Percentiles rank a stretch among this genome's conserved stretches.
phyloP scores from a whole-genome alignment of 345 rosid species.

The Noccaea caerulescens region DNA sequence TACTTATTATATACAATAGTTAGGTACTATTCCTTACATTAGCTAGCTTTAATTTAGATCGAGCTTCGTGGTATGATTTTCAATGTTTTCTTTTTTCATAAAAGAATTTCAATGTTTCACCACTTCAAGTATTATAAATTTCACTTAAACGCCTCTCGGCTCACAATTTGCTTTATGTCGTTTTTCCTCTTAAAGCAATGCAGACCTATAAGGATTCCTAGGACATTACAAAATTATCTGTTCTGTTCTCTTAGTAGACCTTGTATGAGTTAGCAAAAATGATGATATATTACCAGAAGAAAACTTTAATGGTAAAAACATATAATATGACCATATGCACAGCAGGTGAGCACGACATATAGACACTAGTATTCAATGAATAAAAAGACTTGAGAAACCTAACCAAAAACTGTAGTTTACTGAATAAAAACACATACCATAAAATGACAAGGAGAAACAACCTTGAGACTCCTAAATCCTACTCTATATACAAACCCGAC shows the following conservation, averaged over 20 bases:
- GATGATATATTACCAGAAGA: neutral
- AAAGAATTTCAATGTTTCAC: neutral
- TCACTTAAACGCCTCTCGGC: slow-evolving; percentile 26
- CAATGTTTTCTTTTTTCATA: neutral
- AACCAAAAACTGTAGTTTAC: neutral
- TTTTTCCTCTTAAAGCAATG: slow-evolving; percentile 12
- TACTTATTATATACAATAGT: slow-evolving; percentile 32
- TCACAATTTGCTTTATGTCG: slow-evolving; percentile 11
- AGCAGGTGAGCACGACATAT: too few species aligned
- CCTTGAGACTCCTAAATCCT: slow-evolving; percentile 17
- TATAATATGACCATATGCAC: neutral
- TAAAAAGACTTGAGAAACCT: slow-evolving; percentile 16
- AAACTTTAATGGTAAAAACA: neutral
- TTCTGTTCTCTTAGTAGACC: too few species aligned
- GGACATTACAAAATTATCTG: too few species aligned
- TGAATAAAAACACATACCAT: slow-evolving; percentile 26
- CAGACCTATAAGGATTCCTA: too few species aligned
- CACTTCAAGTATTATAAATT: slow-evolving; percentile 20
- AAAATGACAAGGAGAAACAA: slow-evolving; percentile 34
- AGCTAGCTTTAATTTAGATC: slow-evolving; percentile 30
- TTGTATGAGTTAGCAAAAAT: neutral
- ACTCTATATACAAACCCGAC: slow-evolving; percentile 14
- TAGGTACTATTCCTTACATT: neutral
- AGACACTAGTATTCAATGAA: neutral
- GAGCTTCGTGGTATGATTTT: slow-evolving; percentile 38